Conservation (phyloP, 2,329 filamentous ascomycete species). For the Gnomoniopsis sp. region DNA sequence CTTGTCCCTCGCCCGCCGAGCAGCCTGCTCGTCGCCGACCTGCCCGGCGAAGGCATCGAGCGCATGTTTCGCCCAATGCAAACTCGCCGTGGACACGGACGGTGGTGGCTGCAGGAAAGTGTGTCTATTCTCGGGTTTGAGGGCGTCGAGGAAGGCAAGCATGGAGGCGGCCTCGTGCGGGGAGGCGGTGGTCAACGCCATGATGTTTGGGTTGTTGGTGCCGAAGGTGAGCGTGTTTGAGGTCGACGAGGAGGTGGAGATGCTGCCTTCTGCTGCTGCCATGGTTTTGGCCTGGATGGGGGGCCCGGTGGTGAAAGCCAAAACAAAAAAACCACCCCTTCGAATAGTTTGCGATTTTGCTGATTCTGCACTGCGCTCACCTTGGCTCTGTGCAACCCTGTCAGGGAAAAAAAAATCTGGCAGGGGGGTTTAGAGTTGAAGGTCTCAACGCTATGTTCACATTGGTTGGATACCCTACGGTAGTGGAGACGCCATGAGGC, state of each 20-base stretch:
- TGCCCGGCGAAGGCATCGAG: conserved; percentile 75
- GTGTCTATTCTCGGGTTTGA: conserved; percentile 61
- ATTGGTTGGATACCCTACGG: background rate
- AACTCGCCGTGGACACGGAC: conserved; percentile 63
- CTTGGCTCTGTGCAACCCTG: background rate
- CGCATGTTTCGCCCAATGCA: conserved; percentile 74
- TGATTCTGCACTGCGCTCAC: background rate
- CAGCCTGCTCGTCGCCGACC: conserved; percentile 68
- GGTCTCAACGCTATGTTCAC: background rate
- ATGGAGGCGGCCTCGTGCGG: conserved; percentile 35
- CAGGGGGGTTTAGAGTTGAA: background rate
- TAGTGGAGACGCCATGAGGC: background rate
- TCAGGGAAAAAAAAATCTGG: conserved; percentile 6
- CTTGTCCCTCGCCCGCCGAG: conserved; percentile 61
- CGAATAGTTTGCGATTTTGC: background rate
- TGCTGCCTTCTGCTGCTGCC: conserved; percentile 39
- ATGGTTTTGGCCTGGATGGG: conserved; percentile 17
- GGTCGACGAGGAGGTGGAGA: conserved; percentile 58
- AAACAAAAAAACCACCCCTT: background rate
- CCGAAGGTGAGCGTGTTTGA: conserved; percentile 59
- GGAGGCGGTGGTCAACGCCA: conserved; percentile 31
- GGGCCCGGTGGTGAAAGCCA: background rate
- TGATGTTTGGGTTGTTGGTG: conserved; percentile 31
- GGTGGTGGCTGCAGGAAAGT: conserved; percentile 71
- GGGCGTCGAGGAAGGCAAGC: conserved; percentile 51